Percentiles rank a stretch among this genome's conserved stretches.
These are phyloP conservation scores for Rhizoctonia solani DNA, from an alignment of 1,284 basidiomycete species.

Conservation along the genomic window DNA sequence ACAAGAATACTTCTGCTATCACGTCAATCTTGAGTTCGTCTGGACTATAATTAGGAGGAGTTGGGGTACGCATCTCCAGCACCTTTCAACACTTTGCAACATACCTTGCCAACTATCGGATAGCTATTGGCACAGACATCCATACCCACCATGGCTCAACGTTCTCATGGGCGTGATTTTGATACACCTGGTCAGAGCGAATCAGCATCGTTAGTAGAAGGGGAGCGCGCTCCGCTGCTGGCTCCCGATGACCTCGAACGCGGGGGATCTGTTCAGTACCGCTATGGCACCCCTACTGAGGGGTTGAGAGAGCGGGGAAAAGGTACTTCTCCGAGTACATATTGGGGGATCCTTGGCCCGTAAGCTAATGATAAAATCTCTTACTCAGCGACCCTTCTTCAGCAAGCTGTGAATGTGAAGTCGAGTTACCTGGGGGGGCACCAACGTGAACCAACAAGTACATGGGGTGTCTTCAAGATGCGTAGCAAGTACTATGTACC, in stretches of 20 bases:
- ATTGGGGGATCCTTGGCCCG: background rate
- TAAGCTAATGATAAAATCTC: background rate
- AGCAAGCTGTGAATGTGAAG: constrained; percentile 27
- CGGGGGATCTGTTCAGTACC: constrained; percentile 10
- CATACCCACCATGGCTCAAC: background rate
- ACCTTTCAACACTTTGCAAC: background rate
- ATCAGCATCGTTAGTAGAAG: constrained; percentile 14
- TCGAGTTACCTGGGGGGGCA: constrained; percentile 1
- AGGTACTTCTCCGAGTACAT: no score
- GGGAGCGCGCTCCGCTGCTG: constrained; percentile 24
- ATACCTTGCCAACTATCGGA: no score
- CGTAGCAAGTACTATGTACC: constrained; percentile 39
- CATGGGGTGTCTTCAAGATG: constrained; percentile 31
- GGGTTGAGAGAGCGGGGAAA: background rate
- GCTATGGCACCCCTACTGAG: constrained; percentile 5
- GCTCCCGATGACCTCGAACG: constrained; percentile 13
- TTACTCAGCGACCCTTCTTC: background rate
- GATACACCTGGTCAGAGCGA: constrained; percentile 22
- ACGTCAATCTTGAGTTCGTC: constrained; percentile 21
- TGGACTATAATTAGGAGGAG: background rate
- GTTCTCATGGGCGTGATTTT: background rate
- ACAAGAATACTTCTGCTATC: background rate
- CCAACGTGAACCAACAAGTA: background rate
- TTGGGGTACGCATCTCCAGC: background rate
- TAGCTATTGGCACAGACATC: background rate